A percentile compares a stretch with the other conserved stretches of the same genome.
phyloP scores from a whole-genome alignment of 768 basidiomycete genomes.

The Tremella fuciformis region DNA sequence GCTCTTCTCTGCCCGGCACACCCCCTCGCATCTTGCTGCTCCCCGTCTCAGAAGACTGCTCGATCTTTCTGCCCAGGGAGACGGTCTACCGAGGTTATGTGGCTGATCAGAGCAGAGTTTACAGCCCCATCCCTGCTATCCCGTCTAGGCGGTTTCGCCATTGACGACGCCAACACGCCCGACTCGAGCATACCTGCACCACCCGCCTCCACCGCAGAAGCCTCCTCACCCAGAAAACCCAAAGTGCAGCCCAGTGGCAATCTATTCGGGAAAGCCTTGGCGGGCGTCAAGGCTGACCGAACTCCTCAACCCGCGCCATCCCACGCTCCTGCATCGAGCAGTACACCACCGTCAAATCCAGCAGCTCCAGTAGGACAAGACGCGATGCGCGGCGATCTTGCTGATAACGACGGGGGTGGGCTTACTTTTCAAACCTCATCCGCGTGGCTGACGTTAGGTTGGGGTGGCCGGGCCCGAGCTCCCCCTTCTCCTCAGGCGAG shows the following conservation, averaged over 20 bases:
- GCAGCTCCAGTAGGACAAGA: slow-evolving; percentile 1
- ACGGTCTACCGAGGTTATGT: not conserved
- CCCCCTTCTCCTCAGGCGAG: not conserved
- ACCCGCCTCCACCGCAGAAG: slow-evolving; percentile 12
- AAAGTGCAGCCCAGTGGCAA: slow-evolving; percentile 20
- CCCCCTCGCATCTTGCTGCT: not conserved
- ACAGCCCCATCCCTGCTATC: slow-evolving; percentile 35
- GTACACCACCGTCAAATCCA: slow-evolving; percentile 13
- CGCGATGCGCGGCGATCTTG: slow-evolving; percentile 14
- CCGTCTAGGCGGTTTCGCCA: slow-evolving; percentile 37
- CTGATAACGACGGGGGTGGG: slow-evolving; percentile 9
- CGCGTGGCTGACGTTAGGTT: not conserved
- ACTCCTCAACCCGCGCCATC: not conserved
- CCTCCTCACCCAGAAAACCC: slow-evolving; percentile 21
- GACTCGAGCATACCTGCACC: not conserved
- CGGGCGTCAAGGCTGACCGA: slow-evolving; percentile 32
- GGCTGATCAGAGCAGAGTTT: slow-evolving; percentile 17
- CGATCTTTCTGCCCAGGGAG: not conserved
- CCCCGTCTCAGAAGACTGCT: not conserved
- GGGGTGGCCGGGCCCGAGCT: not conserved
- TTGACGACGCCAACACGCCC: slow-evolving; percentile 9
- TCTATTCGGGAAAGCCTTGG: slow-evolving; percentile 39
- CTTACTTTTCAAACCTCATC: not conserved
- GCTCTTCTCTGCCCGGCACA: not conserved
- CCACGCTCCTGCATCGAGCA: not conserved